Base-by-base conservation (phyloP, 2,329 filamentous ascomycete species). In the Ophiostoma pallidulum region DNA sequence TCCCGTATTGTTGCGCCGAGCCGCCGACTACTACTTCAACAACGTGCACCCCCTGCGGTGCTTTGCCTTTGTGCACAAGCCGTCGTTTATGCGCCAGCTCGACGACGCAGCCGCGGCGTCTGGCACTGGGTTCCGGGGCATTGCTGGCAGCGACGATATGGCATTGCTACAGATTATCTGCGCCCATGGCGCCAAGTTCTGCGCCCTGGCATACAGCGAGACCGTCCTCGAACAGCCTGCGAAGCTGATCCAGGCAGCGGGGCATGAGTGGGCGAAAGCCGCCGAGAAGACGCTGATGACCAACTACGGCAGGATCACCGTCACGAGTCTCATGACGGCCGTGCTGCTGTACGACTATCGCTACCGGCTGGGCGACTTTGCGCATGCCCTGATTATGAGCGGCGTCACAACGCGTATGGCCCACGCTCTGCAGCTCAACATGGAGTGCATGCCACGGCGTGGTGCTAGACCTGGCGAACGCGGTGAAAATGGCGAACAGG, bases 161-260 rank as follows among this genome's bases (percentile, higher is more conserved):
- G 45, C 45, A 1, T 20, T 51, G 18, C 22, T 47, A 18, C 39
- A 45, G 16, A 41, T 37, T 14, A 33, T 52, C 2, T 52, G 47
- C 58, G 63, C 48, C 53, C 66, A 68, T n/a, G 66, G 68, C 5
- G 60, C 35, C 14, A 48, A 37, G 9, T 47, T 51, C n/a, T 51
- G 43, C 24, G 48, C 39, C 2, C 41, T 51, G 19, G 40, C 31
- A 8, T 16, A 46, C 39, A 22, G 37, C 19, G 37, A 37, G 18
- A 36, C 14, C 8, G 19, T 40, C 4, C 13, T 14, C n/a, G 13
- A 8, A n/a, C 24, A 44, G 26, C 36, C 31, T 4, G 32, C 41
- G 8, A 45, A 31, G 12, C 29, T 33, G n/a, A 41, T 49, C 12
- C 43, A 36, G 16, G 32, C 38, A 9, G 42, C 44, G 2, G 50